Conservation (phyloP, 192 early-diverging fungal species). For the Cetraspora pellucida region DNA sequence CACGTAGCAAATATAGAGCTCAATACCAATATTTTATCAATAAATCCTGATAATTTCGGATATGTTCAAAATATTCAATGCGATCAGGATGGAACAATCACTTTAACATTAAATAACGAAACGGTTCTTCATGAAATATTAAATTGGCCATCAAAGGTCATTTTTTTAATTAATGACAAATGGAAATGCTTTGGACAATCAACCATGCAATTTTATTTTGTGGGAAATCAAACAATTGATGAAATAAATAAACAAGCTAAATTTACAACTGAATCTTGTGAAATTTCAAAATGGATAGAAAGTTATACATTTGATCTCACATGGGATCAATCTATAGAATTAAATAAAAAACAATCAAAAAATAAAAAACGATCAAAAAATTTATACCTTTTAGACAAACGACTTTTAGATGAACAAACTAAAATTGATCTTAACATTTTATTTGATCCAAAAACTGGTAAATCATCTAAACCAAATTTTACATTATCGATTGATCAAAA, state of each 20-base stretch:
- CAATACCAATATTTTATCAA: conserved; percentile 2
- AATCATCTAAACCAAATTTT: conserved; percentile 26
- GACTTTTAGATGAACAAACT: neutral
- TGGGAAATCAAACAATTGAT: neutral
- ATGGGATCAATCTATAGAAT: neutral
- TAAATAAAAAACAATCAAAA: neutral
- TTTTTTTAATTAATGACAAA: neutral
- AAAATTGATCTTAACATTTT: conserved; percentile 16
- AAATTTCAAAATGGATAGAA: neutral
- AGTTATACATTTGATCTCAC: neutral
- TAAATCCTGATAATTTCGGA: conserved; percentile 12
- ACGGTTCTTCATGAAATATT: neutral
- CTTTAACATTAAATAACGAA: neutral
- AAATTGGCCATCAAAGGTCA: conserved; percentile 10
- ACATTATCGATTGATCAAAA: neutral
- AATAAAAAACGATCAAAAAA: neutral
- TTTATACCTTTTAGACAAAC: no score
- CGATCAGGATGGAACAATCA: neutral
- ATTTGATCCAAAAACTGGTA: conserved; percentile 19
- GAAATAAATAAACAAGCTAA: neutral
- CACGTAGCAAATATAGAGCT: conserved; percentile 11
- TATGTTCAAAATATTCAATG: neutral
- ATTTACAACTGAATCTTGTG: conserved; percentile 10
- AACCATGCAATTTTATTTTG: conserved; percentile 7
- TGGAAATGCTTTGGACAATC: conserved; percentile 7